Evolutionary conservation across 352 stramenopile genomes (phyloP), one percentile per base, ranked within the genome.

Genomic region (Pythium sp.): DNA sequence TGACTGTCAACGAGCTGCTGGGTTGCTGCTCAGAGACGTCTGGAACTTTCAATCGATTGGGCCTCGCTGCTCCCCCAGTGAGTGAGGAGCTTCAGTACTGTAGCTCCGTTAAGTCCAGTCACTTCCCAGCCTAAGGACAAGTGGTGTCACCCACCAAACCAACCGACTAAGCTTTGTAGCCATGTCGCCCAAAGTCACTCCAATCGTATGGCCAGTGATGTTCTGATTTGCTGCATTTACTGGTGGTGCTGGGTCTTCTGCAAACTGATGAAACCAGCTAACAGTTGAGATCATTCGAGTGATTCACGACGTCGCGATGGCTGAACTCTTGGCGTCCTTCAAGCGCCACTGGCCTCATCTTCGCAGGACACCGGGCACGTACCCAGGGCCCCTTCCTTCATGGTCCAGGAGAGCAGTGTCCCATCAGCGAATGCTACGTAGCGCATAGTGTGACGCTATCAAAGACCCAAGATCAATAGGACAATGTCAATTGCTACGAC

Each of bases 321-420:
- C 53, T 58, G 53, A 58, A 58, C 53, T n/a, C 26, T 32, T 58
- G 53, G 53, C 26, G 53, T 22, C 53, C 28, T 38, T 58, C 30
- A 20, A 58, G 15, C 53, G 7, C 24, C 26, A 58, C 53, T 58
- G 53, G 30, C 53, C 53, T 38, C 14, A 58, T 58, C 22, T 32
- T 36, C 18, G 26, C 24, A 12, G 11, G 24, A n/a, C 51, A 30
- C 20, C 20, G 12, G 26, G 30, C 26, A 38, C 26, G 18, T 22
- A 51, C 43, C 43, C 43, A 51, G 43, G 18, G 9, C 22, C 22
- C 43, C 43, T 51, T 24, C 18, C 18, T 12, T 51, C 43, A 2
- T 24, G 5, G 28, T 32, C 28, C 28, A 32, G 28, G 28, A 32
- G 28, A 32, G 28, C 28, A 3, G 43, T 20, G 43, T 51, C 43